These are phyloP conservation scores for Comarum palustre DNA, from an alignment of 306 rosid species.

Conservation along the genomic window DNA sequence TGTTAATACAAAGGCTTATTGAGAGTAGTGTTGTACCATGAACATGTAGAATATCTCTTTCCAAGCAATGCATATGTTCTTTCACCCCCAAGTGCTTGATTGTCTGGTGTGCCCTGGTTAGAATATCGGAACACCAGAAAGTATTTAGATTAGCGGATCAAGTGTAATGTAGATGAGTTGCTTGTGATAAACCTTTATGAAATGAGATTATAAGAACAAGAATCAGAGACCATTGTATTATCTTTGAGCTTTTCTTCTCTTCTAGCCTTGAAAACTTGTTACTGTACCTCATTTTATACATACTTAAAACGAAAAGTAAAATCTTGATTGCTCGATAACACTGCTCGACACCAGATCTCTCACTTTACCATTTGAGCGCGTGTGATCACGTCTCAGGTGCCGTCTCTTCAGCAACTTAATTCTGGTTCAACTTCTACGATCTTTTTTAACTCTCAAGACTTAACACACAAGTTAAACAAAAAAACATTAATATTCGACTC, in stretches of 20 bases:
- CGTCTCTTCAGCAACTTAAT: neutral
- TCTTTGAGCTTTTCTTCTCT: neutral
- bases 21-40: slow-evolving; percentile 4
- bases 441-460: neutral
- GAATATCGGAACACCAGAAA: neutral
- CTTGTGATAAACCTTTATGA: neutral
- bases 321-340: too few relatives aligned
- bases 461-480: neutral
- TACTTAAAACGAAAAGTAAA: too few relatives aligned
- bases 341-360: neutral
- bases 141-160: neutral
- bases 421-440: neutral
- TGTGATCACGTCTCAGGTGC: neutral
- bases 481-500: neutral
- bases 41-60: slow-evolving; percentile 5
- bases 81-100: neutral
- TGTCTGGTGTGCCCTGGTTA: neutral
- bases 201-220: neutral
- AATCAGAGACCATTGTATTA: neutral
- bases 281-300: neutral
- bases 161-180: neutral
- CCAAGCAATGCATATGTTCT: neutral
- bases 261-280: neutral
- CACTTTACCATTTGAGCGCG: neutral
- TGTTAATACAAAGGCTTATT: slow-evolving; percentile 14